Evolutionary conservation across 2,329 filamentous ascomycete species (phyloP), one percentile per base, ranked within the genome.

Genomic region (Colletotrichum truncatum): DNA sequence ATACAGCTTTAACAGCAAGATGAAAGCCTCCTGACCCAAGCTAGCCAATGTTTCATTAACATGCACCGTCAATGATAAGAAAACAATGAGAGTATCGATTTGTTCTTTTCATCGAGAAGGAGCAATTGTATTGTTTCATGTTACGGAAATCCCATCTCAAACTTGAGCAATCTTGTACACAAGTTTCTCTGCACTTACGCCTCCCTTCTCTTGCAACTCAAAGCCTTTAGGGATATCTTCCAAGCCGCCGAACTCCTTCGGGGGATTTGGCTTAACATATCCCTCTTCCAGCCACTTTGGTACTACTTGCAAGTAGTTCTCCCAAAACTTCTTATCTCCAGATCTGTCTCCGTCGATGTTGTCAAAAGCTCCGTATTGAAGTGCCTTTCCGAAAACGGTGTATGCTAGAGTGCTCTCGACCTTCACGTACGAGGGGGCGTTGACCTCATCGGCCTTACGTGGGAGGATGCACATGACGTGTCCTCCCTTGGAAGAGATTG

Each of bases 381-480:
- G 46, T 2, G 23, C 21, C 12, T 61, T 55, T 2, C 64, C 64
- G 1, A 66, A 66, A 1, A 64, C 64, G 10, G 59, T 64, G 45
- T 66, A 66, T 2, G 26, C 64, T 9, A 66, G 23, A 1, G 64
- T 66, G 59, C 64, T 66, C 52, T 66, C 64, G 6, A 66, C 59
- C 45, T 64, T 64, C 14, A 59, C 60, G 25, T 54, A 45, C 38
- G 56, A 39, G n/a, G 60, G 58, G 14, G 59, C 59, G 4, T n/a
- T 36, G 4, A 66, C 51, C 43, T 66, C 63, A 14, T 65, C 43
- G 1, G 63, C 63, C 59, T 66, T 66, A 38, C 64, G 59, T 10
- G 64, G 64, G 11, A 77, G 64, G 14, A 77, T 69, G 0, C 68
- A 69, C 6, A 76, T 51, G 4, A 77, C 73, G 53, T 73, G 73